phyloP scores from a whole-genome alignment of 495 filamentous ascomycete species.

The Podospora anserina region DNA sequence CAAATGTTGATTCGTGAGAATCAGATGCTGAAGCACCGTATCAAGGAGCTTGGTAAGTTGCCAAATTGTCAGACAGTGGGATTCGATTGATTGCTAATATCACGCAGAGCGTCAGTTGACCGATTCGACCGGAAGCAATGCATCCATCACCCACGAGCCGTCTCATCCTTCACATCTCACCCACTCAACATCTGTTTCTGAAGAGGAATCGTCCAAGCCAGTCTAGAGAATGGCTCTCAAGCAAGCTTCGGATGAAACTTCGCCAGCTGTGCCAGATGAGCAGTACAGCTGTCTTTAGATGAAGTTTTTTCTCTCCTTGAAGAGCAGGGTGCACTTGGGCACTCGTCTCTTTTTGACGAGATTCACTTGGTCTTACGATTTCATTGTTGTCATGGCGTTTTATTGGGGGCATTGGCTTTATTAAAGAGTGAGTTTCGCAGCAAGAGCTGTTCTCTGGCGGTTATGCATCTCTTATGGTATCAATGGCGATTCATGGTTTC shows the following conservation, averaged over 20 bases:
- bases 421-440: background rate
- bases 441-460: background rate
- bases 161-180: constrained; percentile 31
- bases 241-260: background rate
- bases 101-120: constrained; percentile 35
- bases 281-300: background rate
- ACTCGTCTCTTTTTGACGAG: background rate
- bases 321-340: background rate
- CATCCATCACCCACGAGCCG: constrained; percentile 37
- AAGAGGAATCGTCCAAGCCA: constrained; percentile 14
- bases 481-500: background rate
- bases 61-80: background rate
- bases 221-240: background rate
- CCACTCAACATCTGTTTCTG: constrained; percentile 24
- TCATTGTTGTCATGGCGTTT: background rate
- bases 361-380: background rate
- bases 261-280: background rate
- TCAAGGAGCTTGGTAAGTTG: constrained; percentile 72
- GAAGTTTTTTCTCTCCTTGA: background rate
- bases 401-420: background rate
- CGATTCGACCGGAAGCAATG: constrained; percentile 30
- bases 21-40: constrained; percentile 82
- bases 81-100: constrained; percentile 6
- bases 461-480: background rate
- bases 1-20: constrained; percentile 86